phyloP scores from a whole-genome alignment of 768 basidiomycete genomes.

The Lactarius tabidus region DNA sequence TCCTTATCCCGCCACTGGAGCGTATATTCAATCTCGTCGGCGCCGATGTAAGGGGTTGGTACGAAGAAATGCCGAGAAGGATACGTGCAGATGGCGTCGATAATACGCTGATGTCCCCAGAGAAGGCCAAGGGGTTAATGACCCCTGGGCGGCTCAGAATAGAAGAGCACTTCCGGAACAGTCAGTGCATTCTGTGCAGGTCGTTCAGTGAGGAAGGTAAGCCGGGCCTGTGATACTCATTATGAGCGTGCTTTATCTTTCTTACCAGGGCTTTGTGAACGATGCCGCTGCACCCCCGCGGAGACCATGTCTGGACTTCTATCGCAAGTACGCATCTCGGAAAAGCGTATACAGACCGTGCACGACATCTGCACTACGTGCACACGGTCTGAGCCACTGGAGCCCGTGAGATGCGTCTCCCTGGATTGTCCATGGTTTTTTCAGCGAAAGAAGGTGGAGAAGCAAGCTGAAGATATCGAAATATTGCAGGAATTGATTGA shows the following conservation, averaged over 20 bases:
- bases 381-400: constrained; percentile 32
- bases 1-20: constrained; percentile 86
- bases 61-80: constrained; percentile 75
- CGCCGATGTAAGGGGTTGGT: constrained; percentile 85
- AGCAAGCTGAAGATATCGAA: constrained; percentile 23
- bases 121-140: constrained; percentile 31
- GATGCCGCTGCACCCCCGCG: constrained; percentile 30
- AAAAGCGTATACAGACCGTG: constrained; percentile 31
- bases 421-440: constrained; percentile 47
- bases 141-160: constrained; percentile 49
- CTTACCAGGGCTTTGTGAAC: constrained; percentile 36
- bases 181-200: constrained; percentile 68
- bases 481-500: constrained; percentile 15
- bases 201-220: constrained; percentile 51
- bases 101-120: constrained; percentile 35
- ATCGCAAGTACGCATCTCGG: constrained; percentile 33
- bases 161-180: constrained; percentile 69
- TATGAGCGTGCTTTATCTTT: not conserved
- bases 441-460: constrained; percentile 32
- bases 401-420: constrained; percentile 40
- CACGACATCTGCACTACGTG: constrained; percentile 42
- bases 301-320: constrained; percentile 36
- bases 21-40: constrained; percentile 90
- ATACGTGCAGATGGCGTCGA: constrained; percentile 40
- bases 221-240: constrained; percentile 1